phyloP scores from a whole-genome alignment of 2,329 filamentous ascomycete species.

The Elsinoe ampelina region DNA sequence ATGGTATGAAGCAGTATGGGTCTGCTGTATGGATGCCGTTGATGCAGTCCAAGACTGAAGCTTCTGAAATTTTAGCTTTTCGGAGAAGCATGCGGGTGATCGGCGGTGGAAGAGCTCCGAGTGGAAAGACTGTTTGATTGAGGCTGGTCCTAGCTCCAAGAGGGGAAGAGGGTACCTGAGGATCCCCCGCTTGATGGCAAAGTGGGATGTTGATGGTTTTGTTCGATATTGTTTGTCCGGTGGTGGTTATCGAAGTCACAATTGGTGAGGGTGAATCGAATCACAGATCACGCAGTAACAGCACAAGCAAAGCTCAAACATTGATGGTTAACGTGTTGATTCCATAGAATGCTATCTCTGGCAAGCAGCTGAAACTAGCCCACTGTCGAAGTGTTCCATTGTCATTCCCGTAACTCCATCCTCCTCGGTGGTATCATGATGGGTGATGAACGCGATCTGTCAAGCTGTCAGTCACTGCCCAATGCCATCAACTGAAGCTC shows the following conservation, averaged over 20 bases:
- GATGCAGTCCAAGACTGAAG: neutral
- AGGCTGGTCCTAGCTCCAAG: neutral
- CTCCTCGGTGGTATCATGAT: constrained; percentile 6
- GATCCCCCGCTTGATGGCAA: neutral
- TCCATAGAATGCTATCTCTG: constrained; percentile 7
- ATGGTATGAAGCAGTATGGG: too few relatives aligned
- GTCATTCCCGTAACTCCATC: neutral
- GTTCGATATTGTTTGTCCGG: neutral
- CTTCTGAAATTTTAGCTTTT: neutral
- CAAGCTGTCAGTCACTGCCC: neutral
- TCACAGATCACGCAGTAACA: too few relatives aligned
- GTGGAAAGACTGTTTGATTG: neutral
- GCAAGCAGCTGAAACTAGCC: constrained; percentile 2
- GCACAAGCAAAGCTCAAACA: too few relatives aligned
- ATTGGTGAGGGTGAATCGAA: too few relatives aligned
- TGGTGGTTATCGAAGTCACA: too few relatives aligned
- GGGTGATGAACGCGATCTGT: constrained; percentile 6
- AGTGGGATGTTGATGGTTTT: neutral
- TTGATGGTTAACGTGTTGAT: constrained; percentile 8
- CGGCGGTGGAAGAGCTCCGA: neutral
- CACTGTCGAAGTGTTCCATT: constrained; percentile 2
- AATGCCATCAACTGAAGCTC: neutral
- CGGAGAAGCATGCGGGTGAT: neutral
- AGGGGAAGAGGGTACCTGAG: constrained; percentile 2
- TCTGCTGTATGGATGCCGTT: neutral